phyloP scores from a whole-genome alignment of 129 eudicot genomes.

The Arctium minus region DNA sequence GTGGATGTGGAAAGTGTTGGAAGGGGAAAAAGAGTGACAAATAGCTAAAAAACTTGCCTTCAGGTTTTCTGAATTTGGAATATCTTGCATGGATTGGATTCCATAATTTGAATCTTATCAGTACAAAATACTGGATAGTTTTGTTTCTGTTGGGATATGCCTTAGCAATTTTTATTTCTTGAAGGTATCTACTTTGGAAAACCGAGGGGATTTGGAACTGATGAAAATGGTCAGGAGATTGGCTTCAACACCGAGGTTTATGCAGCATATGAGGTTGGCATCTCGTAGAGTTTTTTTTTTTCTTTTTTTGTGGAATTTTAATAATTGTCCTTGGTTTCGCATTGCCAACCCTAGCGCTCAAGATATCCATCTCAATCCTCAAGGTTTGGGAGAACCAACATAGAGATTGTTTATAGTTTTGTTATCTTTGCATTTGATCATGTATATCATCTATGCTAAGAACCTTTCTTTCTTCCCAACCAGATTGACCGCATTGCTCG shows the following conservation, averaged over 20 bases:
- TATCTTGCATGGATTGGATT: not conserved
- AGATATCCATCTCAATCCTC: too few species aligned
- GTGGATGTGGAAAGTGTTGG: not conserved
- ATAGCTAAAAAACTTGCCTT: not conserved
- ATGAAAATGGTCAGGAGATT: conserved; percentile 81
- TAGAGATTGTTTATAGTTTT: too few species aligned
- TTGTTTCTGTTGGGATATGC: not conserved
- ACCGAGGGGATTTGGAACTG: conserved; percentile 87
- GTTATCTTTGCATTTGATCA: not conserved
- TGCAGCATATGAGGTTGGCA: conserved; percentile 73
- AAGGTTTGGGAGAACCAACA: not conserved
- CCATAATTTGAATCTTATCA: not conserved
- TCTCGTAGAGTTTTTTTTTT: not conserved
- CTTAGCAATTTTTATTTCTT: not conserved
- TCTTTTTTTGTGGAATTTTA: not conserved
- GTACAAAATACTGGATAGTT: not conserved
- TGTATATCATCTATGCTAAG: not conserved
- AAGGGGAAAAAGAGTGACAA: not conserved
- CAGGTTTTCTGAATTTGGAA: not conserved
- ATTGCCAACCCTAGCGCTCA: too few species aligned
- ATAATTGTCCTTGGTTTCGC: too few species aligned
- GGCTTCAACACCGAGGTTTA: conserved; percentile 96
- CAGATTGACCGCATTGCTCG: conserved; percentile 98
- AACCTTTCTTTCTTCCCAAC: not conserved
- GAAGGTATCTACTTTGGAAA: conserved; percentile 95